These are phyloP conservation scores for Curvularia sp. DNA, from an alignment of 2,329 filamentous ascomycete species.

Conservation along the genomic window DNA sequence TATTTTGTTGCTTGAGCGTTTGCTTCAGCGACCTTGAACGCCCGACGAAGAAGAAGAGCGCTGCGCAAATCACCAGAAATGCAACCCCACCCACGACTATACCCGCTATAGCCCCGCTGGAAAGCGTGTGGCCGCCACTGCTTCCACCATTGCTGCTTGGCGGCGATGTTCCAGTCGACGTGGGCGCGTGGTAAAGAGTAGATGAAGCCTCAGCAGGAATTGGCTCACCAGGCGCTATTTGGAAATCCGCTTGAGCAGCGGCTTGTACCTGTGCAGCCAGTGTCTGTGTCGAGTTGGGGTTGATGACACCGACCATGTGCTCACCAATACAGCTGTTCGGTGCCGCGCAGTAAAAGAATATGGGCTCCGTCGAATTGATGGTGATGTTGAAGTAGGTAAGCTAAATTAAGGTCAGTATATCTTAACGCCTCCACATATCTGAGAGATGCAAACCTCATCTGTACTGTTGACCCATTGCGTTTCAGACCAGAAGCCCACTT, in stretches of 20 bases:
- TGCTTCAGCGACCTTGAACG: slow-evolving; percentile 48
- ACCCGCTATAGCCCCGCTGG: slow-evolving; percentile 53
- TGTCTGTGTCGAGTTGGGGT: slow-evolving; percentile 58
- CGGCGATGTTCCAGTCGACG: slow-evolving; percentile 15
- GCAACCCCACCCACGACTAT: slow-evolving; percentile 70
- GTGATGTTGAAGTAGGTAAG: slow-evolving; percentile 43
- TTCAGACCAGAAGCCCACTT: slow-evolving; percentile 44
- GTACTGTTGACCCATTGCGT: slow-evolving; percentile 35
- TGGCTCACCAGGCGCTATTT: slow-evolving; percentile 51
- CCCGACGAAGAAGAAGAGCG: slow-evolving; percentile 71
- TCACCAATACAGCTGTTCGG: slow-evolving; percentile 68
- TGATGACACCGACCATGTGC: slow-evolving; percentile 79
- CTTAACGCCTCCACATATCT: neutral
- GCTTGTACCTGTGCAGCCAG: slow-evolving; percentile 36
- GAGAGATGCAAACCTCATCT: slow-evolving; percentile 32
- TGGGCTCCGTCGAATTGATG: slow-evolving; percentile 47
- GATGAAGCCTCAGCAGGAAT: slow-evolving; percentile 50
- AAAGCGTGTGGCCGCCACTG: slow-evolving; percentile 32
- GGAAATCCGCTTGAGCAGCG: slow-evolving; percentile 34
- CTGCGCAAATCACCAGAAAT: slow-evolving; percentile 66
- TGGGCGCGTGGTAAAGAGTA: slow-evolving; percentile 16
- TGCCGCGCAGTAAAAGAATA: slow-evolving; percentile 59
- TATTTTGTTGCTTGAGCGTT: slow-evolving; percentile 15
- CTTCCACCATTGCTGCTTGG: slow-evolving; percentile 3
- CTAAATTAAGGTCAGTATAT: slow-evolving; percentile 25